Conservation (phyloP, 257 asterid genomes). For the Solanum corneliomulleri region DNA sequence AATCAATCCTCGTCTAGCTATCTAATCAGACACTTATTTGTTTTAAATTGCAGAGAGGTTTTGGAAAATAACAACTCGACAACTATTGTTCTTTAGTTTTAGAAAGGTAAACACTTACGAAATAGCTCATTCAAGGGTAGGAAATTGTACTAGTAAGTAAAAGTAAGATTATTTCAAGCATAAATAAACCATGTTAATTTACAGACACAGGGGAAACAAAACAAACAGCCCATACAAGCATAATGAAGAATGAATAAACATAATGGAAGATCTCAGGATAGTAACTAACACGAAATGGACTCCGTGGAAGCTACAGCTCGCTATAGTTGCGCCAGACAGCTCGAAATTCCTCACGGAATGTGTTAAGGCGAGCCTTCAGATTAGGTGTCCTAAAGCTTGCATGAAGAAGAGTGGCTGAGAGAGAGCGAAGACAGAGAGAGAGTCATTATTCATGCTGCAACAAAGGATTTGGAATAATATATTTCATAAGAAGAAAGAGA, state of each 20-base stretch:
- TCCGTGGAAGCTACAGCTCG: conserved; percentile 46
- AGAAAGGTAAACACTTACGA: neutral
- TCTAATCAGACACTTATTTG: neutral
- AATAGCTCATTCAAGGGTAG: neutral
- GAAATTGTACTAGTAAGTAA: neutral
- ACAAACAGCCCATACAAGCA: neutral
- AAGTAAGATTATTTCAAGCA: neutral
- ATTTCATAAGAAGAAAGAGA: neutral
- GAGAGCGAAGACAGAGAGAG: conserved; percentile 1
- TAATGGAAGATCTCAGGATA: neutral
- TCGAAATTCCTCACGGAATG: conserved; percentile 95
- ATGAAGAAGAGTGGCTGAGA: conserved; percentile 65
- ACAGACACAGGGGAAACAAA: neutral
- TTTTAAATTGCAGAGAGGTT: neutral
- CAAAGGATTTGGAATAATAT: neutral
- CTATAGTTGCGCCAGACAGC: conserved; percentile 96
- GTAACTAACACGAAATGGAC: conserved; percentile 14
- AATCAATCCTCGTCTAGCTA: neutral
- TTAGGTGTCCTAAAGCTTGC: conserved; percentile 98
- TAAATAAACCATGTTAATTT: neutral
- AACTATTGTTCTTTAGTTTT: neutral
- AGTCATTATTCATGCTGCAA: neutral
- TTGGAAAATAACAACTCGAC: neutral
- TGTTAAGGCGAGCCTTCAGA: conserved; percentile 90
- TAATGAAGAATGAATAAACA: neutral